phyloP scores from a whole-genome alignment of 495 filamentous ascomycete species.

The Tetracladium marchalianum region DNA sequence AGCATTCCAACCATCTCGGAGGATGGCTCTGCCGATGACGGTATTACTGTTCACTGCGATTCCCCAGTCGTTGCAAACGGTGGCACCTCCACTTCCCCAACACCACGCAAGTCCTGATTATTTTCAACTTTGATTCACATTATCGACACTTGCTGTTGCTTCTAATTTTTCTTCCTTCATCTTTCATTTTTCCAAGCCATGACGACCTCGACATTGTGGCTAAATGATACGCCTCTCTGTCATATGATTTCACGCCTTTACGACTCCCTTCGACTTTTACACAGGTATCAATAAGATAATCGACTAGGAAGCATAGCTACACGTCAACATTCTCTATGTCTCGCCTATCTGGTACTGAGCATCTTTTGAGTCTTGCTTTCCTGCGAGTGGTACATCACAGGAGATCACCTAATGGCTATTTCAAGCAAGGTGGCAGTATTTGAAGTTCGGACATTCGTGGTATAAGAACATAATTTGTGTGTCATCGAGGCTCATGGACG shows the following conservation, averaged over 20 bases:
- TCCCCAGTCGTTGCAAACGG: slow-evolving; percentile 36
- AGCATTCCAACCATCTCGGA: slow-evolving; percentile 28
- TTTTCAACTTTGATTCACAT: not conserved
- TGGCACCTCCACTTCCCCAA: slow-evolving; percentile 39
- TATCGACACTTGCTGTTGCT: not conserved
- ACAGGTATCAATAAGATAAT: slow-evolving; percentile 10
- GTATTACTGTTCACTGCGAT: slow-evolving; percentile 37
- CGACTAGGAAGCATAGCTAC: slow-evolving; percentile 17
- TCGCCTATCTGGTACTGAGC: slow-evolving; percentile 12
- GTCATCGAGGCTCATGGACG: not conserved
- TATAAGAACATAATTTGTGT: slow-evolving; percentile 15
- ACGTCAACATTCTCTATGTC: slow-evolving; percentile 11
- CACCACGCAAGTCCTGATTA: slow-evolving; percentile 18
- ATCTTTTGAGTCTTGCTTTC: slow-evolving; percentile 17
- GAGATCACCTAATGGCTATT: slow-evolving; percentile 11
- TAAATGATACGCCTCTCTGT: not conserved
- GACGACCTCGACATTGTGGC: too few species aligned
- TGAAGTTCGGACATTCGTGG: slow-evolving; percentile 1
- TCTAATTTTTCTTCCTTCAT: not conserved
- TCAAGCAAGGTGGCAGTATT: slow-evolving; percentile 9
- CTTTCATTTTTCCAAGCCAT: not conserved
- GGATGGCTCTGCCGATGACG: slow-evolving; percentile 33
- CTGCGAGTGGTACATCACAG: slow-evolving; percentile 5
- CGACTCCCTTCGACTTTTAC: slow-evolving; percentile 5
- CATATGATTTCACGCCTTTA: slow-evolving; percentile 14